phyloP scores from a whole-genome alignment of 2,329 filamentous ascomycete species.

The Trichoderma sp. region DNA sequence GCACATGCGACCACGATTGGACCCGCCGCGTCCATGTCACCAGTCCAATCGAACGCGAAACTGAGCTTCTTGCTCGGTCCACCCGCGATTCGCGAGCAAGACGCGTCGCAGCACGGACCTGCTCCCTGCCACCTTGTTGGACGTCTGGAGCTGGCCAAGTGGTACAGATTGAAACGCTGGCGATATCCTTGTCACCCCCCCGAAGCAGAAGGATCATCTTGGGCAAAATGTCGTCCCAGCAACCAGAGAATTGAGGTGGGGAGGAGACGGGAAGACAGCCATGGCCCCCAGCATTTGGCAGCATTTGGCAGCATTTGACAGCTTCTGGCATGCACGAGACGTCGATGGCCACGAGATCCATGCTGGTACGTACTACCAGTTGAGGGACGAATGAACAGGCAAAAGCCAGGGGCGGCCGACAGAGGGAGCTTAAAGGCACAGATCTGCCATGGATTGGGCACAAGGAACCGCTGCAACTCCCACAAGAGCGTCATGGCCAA shows the following conservation, averaged over 20 bases:
- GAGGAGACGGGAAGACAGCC: constrained; percentile 3
- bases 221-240: not conserved
- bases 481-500: constrained; percentile 3
- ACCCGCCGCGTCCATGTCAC: constrained; percentile 1
- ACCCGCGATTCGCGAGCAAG: constrained; percentile 14
- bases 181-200: constrained; percentile 3
- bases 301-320: not conserved
- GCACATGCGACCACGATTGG: constrained; percentile 12
- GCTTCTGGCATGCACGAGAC: constrained; percentile 6
- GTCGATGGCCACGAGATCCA: constrained; percentile 10
- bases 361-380: too few species aligned
- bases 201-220: not conserved
- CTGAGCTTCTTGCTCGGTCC: not conserved
- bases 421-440: constrained; percentile 10
- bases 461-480: not conserved
- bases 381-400: not conserved
- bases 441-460: constrained; percentile 12
- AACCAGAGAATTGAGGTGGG: constrained; percentile 14
- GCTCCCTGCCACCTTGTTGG: constrained; percentile 14
- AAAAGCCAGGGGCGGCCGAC: constrained; percentile 9
- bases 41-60: constrained; percentile 9
- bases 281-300: constrained; percentile 3
- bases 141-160: not conserved
- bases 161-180: not conserved
- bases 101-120: constrained; percentile 19